Evolutionary conservation across 1,284 basidiomycete species (phyloP), one percentile per base, ranked within the genome.

Genomic region (Trichosporon coremiiforme): DNA sequence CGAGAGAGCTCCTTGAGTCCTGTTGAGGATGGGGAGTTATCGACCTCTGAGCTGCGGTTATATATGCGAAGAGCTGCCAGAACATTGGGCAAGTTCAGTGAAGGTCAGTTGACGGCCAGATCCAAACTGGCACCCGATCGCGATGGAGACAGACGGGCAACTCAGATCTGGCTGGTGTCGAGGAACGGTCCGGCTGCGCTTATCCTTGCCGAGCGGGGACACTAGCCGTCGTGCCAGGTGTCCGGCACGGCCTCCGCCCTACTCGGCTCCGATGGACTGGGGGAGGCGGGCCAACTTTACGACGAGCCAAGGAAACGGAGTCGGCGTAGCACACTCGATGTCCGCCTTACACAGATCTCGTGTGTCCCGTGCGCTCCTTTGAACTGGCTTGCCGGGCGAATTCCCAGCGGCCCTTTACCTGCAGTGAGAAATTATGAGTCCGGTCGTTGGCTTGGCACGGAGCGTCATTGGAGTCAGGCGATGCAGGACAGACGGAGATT

Each of bases 211-310:
- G 17, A 15, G 41, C 41, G 17, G 41, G 3, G 41, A n/a, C 17
- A n/a, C 41, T 45, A n/a, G 41, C 41, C 41, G 41, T 17, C 41
- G n/a, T 45, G 41, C 41, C 17, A n/a, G 41, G 15, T 8, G 41
- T 45, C 41, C 17, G 17, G 41, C 41, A 45, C 41, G 41, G 41
- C 41, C 41, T 45, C 41, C 17, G 17, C 41, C 20, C 10, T 25
- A 25, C 13, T 29, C 53, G 53, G 53, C 10, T 29, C 53, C 53
- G 53, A 57, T 57, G 53, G 53, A 57, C 53, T 57, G 53, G 53
- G 53, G 41, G 41, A 45, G 41, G 36, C 36, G 36, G 36, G 3
- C 36, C 36, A 38, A 13, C 41, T 45, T 4, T 3, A 45, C 41
- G 41, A 45, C 41, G 41, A 45, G 17, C 41, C 15, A n/a, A 45